Percentiles rank a stretch among this genome's conserved stretches.
Evolutionary conservation across 1,284 basidiomycete species (phyloP).

Genomic region (Sporisorium scitamineum): DNA sequence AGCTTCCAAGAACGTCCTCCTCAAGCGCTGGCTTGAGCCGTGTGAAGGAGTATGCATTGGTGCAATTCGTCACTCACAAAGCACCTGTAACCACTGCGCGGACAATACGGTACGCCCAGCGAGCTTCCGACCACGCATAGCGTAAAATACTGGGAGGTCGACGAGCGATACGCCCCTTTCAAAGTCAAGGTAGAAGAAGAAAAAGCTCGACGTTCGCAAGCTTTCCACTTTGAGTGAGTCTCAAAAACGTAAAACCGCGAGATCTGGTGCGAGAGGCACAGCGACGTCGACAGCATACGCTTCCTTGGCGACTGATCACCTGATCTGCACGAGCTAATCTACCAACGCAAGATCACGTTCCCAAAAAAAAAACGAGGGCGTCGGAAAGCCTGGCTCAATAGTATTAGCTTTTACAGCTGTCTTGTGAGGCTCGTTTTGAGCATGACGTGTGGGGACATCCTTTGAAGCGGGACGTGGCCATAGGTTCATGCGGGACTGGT

Average conservation of each 20-base stretch:
- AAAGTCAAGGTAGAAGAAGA: background rate
- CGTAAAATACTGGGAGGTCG: too few relatives aligned
- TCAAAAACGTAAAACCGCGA: background rate
- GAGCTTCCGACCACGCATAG: too few relatives aligned
- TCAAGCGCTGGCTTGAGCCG: too few relatives aligned
- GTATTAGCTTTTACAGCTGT: background rate
- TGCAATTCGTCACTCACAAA: too few relatives aligned
- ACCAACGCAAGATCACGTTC: background rate
- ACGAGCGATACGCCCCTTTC: background rate
- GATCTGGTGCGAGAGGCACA: background rate
- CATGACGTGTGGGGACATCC: background rate
- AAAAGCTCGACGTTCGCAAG: background rate
- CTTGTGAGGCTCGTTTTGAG: background rate
- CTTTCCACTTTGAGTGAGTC: background rate
- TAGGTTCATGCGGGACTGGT: background rate
- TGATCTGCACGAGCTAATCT: background rate
- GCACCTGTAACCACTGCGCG: too few relatives aligned
- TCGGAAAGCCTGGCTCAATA: background rate
- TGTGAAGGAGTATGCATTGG: too few relatives aligned
- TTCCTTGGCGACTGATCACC: background rate
- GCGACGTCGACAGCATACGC: background rate
- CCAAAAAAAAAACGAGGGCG: too few relatives aligned
- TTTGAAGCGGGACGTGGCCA: background rate
- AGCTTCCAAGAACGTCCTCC: too few relatives aligned
- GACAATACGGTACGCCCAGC: too few relatives aligned